A percentile compares a stretch with the other conserved stretches of the same genome.
These are phyloP conservation scores for Pseudozyma sp. DNA, from an alignment of 1,284 basidiomycete genomes.

Conservation along the genomic window DNA sequence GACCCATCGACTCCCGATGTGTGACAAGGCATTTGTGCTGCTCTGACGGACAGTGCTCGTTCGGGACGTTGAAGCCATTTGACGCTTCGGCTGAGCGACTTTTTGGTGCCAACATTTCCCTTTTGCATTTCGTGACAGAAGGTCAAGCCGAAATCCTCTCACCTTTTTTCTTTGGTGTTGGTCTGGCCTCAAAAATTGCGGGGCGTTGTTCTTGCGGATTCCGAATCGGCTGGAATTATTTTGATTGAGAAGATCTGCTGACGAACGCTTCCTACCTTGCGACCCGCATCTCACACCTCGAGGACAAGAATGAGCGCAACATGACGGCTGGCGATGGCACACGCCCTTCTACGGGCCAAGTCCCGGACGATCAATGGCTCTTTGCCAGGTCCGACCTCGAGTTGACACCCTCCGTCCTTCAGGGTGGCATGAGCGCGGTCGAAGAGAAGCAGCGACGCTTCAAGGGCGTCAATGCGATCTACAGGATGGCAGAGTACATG, in stretches of 20 bases:
- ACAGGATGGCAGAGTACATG: slow-evolving; percentile 62
- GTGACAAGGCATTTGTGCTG: too few species aligned
- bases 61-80: too few species aligned
- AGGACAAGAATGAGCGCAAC: slow-evolving; percentile 24
- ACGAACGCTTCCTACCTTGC: neutral
- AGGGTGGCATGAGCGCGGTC: slow-evolving; percentile 28
- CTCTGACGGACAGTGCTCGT: too few species aligned
- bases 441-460: slow-evolving; percentile 57
- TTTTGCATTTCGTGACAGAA: neutral
- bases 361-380: slow-evolving; percentile 53
- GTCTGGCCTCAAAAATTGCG: neutral
- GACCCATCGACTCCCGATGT: too few species aligned
- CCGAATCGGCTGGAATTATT: neutral
- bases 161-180: too few species aligned
- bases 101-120: too few species aligned
- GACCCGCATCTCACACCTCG: neutral
- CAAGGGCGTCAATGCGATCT: slow-evolving; percentile 60
- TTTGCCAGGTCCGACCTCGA: slow-evolving; percentile 47
- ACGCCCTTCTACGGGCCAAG: slow-evolving; percentile 17
- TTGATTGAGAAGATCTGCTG: neutral
- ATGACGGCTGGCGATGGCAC: slow-evolving; percentile 29
- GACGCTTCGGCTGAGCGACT: too few species aligned
- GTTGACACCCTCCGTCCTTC: slow-evolving; percentile 50
- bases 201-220: slow-evolving; percentile 2
- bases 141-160: too few species aligned